phyloP scores from a whole-genome alignment of 441 rosid species.

The Eutrema salsugineum region DNA sequence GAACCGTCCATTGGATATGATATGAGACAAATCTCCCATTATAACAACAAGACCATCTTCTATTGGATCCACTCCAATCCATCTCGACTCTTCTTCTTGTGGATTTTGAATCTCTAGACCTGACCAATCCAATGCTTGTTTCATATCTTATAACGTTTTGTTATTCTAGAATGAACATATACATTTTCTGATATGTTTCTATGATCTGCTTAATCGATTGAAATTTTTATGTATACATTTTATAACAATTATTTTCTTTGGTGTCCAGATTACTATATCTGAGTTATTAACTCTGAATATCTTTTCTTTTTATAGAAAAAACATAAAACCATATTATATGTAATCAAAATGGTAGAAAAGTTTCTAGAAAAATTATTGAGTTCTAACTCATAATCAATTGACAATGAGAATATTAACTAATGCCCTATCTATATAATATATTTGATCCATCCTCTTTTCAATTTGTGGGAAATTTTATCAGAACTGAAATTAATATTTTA shows the following conservation, averaged over 20 bases:
- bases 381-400: not conserved
- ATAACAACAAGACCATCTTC: conserved; percentile 41
- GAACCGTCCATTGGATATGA: conserved; percentile 50
- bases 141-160: not conserved
- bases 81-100: conserved; percentile 26
- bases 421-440: not conserved
- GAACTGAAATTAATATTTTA: not conserved
- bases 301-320: too few species aligned
- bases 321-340: not conserved
- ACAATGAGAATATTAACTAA: not conserved
- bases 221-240: too few species aligned
- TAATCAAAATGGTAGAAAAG: not conserved
- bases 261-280: not conserved
- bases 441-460: not conserved
- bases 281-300: not conserved
- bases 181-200: not conserved
- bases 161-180: not conserved
- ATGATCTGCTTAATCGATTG: not conserved
- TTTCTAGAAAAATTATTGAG: not conserved
- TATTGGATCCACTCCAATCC: conserved; percentile 44
- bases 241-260: not conserved
- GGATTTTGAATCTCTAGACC: conserved; percentile 28
- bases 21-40: conserved; percentile 58
- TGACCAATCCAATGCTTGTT: conserved; percentile 7
- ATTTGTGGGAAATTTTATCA: not conserved